Conservation (phyloP, 2,329 filamentous ascomycete species). For the Hymenoscyphus occultus region DNA sequence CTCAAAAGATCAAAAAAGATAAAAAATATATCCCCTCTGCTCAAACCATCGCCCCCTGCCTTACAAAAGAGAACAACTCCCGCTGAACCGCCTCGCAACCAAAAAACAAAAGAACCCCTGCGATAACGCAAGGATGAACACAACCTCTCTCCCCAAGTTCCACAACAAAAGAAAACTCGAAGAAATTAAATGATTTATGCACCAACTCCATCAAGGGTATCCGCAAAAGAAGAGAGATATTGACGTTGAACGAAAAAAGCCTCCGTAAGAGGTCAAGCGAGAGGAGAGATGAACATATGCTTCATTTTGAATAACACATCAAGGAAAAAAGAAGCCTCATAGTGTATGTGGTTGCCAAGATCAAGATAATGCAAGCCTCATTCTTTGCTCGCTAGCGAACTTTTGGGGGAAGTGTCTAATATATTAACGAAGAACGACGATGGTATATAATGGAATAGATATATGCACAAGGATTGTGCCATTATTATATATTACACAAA, state of each 20-base stretch:
- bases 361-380: neutral
- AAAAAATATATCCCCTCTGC: neutral
- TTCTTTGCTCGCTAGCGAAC: neutral
- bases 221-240: constrained; percentile 9
- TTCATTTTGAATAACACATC: neutral
- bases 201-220: constrained; percentile 17
- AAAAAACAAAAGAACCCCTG: neutral
- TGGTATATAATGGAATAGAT: neutral
- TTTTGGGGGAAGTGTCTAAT: neutral
- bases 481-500: constrained; percentile 24
- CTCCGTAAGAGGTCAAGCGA: too few species aligned
- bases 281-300: neutral
- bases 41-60: neutral
- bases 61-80: constrained; percentile 11
- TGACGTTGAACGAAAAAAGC: too few species aligned
- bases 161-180: neutral
- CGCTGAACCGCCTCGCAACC: constrained; percentile 12
- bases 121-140: too few species aligned
- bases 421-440: constrained; percentile 1
- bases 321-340: too few species aligned
- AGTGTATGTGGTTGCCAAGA: too few species aligned
- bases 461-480: neutral
- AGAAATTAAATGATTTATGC: constrained; percentile 12
- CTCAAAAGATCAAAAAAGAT: neutral
- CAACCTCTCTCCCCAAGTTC: too few species aligned